Conservation (phyloP, 2,329 filamentous ascomycete genomes). For the Botrytis tulipae region DNA sequence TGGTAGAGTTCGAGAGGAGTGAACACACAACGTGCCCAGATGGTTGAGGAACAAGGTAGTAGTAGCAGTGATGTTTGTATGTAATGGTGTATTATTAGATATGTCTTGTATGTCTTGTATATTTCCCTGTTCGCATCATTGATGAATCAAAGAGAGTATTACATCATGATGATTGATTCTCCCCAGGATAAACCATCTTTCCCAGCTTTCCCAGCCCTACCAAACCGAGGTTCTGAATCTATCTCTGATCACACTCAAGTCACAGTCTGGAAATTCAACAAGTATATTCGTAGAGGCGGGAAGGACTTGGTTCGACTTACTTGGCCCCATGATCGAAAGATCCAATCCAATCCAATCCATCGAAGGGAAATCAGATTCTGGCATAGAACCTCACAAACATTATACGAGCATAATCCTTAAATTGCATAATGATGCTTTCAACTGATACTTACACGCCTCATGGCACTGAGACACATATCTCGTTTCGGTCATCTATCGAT, state of each 20-base stretch:
- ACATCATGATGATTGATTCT: not conserved
- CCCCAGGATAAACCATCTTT: not conserved
- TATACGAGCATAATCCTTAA: not conserved
- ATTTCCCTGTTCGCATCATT: not conserved
- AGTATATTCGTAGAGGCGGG: not conserved
- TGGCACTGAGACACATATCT: not conserved
- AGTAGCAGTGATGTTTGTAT: not conserved
- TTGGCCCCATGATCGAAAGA: not conserved
- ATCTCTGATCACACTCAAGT: not conserved
- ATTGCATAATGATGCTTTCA: constrained; percentile 8
- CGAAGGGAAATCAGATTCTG: not conserved
- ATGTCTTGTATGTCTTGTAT: not conserved
- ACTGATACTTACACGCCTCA: constrained; percentile 4
- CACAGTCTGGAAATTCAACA: not conserved
- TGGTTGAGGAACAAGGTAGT: not conserved
- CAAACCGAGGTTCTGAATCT: not conserved
- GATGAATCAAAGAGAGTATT: not conserved
- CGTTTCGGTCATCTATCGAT: not conserved
- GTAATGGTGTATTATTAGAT: not conserved
- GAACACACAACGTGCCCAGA: not conserved
- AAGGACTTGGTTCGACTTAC: not conserved
- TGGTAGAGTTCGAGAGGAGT: not conserved
- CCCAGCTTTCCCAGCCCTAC: not conserved
- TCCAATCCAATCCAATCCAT: not conserved
- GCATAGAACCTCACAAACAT: too few species aligned